These are phyloP conservation scores for Solidago caesia DNA, from an alignment of 129 eudicot genomes.

Conservation along the genomic window DNA sequence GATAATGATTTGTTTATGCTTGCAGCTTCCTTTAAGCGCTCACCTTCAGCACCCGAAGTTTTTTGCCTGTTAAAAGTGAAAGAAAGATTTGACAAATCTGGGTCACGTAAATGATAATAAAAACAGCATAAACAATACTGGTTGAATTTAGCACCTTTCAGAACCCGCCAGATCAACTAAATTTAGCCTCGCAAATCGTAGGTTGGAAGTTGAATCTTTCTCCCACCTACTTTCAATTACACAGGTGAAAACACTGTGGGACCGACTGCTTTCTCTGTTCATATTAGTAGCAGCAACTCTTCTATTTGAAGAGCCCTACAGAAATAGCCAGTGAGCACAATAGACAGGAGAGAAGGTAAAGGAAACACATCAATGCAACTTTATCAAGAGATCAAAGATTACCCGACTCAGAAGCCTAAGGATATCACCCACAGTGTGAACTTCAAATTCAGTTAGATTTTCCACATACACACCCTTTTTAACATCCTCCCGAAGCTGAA, in stretches of 20 bases:
- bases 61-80: constrained; percentile 61
- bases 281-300: constrained; percentile 95
- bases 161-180: constrained; percentile 99
- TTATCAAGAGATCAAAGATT: constrained; percentile 9
- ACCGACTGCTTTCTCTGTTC: constrained; percentile 99
- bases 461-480: constrained; percentile 93
- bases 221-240: constrained; percentile 94
- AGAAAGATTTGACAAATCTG: constrained; percentile 1
- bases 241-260: constrained; percentile 97
- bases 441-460: constrained; percentile 93
- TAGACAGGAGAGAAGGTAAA: constrained; percentile 11
- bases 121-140: background rate
- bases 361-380: background rate
- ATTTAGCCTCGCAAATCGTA: constrained; percentile 83
- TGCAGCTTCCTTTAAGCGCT: constrained; percentile 94
- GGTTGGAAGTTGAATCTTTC: constrained; percentile 75
- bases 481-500: constrained; percentile 84
- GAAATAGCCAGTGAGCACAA: constrained; percentile 11
- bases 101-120: background rate
- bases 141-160: constrained; percentile 59
- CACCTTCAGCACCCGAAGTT: constrained; percentile 98
- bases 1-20: constrained; percentile 89
- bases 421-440: constrained; percentile 83
- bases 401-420: constrained; percentile 85
- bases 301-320: constrained; percentile 87